Percentiles rank a stretch among this genome's conserved stretches.
Conservation (phyloP, 2,329 filamentous ascomycete genomes). For the Pyrenophora seminiperda region DNA sequence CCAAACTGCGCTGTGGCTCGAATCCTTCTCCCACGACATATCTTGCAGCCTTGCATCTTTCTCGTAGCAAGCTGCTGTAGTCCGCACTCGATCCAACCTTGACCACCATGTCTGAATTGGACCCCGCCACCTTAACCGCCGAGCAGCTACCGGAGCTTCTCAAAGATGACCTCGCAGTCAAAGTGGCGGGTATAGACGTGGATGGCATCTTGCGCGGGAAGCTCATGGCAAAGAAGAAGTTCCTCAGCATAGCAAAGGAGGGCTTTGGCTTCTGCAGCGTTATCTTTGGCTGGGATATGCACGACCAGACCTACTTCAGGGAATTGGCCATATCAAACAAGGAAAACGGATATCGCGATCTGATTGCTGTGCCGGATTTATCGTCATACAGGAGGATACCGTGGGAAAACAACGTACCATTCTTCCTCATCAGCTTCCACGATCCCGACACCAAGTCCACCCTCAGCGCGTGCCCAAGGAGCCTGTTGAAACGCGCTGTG, state of each 20-base stretch:
- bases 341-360: slow-evolving; percentile 85
- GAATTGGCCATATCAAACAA: slow-evolving; percentile 88
- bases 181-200: slow-evolving; percentile 84
- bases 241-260: slow-evolving; percentile 76
- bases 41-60: background rate
- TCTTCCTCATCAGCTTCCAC: slow-evolving; percentile 82
- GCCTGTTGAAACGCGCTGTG: slow-evolving; percentile 70
- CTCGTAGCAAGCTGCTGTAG: background rate
- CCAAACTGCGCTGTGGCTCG: slow-evolving; percentile 11
- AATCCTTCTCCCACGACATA: background rate
- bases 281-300: slow-evolving; percentile 97
- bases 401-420: slow-evolving; percentile 85
- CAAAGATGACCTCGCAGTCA: slow-evolving; percentile 75
- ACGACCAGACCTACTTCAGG: slow-evolving; percentile 85
- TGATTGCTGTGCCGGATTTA: slow-evolving; percentile 82
- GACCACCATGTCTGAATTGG: slow-evolving; percentile 18
- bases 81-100: background rate
- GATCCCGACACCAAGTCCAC: slow-evolving; percentile 77
- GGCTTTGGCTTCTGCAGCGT: slow-evolving; percentile 96
- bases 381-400: slow-evolving; percentile 80
- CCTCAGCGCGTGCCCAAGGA: slow-evolving; percentile 78
- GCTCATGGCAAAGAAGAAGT: slow-evolving; percentile 90
- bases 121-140: slow-evolving; percentile 58
- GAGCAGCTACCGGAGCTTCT: slow-evolving; percentile 71
- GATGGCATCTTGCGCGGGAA: slow-evolving; percentile 89